These are phyloP conservation scores for Chalciporus piperatus DNA, from an alignment of 768 basidiomycete species.

Conservation along the genomic window DNA sequence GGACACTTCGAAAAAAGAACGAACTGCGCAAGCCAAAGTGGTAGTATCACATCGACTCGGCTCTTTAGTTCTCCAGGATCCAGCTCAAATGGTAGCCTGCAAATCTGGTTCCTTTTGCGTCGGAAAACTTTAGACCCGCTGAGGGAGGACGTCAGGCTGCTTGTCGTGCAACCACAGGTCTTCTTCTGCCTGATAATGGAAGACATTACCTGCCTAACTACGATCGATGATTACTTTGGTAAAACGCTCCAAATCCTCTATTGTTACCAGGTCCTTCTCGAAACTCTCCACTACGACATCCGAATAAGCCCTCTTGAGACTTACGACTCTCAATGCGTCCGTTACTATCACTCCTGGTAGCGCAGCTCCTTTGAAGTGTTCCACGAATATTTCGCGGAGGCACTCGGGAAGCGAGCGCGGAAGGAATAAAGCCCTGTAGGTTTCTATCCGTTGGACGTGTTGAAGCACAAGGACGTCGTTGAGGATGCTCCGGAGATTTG, in stretches of 20 bases:
- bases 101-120: too few species aligned
- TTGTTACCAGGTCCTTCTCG: background rate
- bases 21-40: constrained; percentile 65
- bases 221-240: background rate
- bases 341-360: too few species aligned
- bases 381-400: background rate
- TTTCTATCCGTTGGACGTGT: background rate
- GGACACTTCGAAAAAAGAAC: constrained; percentile 64
- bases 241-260: background rate
- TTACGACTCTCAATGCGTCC: background rate
- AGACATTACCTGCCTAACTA: background rate
- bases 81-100: background rate
- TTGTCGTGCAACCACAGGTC: background rate
- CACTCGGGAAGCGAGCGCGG: background rate
- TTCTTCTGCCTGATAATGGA: too few species aligned
- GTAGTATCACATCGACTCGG: constrained; percentile 37
- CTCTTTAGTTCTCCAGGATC: constrained; percentile 4
- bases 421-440: too few species aligned
- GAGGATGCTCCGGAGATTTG: too few species aligned
- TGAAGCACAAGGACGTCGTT: too few species aligned
- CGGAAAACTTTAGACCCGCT: background rate
- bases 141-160: background rate
- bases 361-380: background rate
- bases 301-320: background rate
- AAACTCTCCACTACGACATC: constrained; percentile 40